Evolutionary conservation across 2,329 filamentous ascomycete species (phyloP), one percentile per base, ranked within the genome.

Genomic region (Xylariaceae sp.): DNA sequence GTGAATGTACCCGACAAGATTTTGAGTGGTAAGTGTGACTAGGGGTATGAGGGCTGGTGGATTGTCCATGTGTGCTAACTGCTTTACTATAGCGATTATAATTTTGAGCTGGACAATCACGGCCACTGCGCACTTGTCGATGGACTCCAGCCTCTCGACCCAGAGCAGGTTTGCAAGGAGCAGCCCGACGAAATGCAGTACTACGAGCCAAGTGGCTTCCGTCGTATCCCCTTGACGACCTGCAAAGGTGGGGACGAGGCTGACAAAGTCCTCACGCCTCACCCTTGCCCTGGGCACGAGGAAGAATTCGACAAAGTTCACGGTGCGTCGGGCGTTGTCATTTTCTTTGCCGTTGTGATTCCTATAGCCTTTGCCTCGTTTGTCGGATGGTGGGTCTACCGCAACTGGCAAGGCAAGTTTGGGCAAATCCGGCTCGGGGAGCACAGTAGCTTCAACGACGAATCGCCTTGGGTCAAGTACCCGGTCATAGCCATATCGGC

Each of bases 351-450:
- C 48, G 85, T 98, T 50, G 74, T 91, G 7, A 76, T 93, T 3
- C 92, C 93, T 0, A 81, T 98, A 56, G 80, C 75, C 1, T 77
- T 87, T 0, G 93, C 95, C 1, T 82, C 78, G 1, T 87, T 80
- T 3, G 80, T 89, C 14, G 95, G 95, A 40, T 97, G 90, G 79
- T 97, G 87, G 74, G 88, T 93, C 19, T 96, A 88, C 79, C 84
- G 79, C 57, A 90, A 90, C 74, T 97, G 91, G 90, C 87, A 87
- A 65, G 86, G 87, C 73, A 96, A 96, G 71, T 96, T 98, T 71
- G 95, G 95, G 10, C 88, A 93, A 71, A 93, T 99, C 70, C 85
- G 91, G 20, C 85, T 99, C 14, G 95, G 95, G 53, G 95, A 97
- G 67, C 75, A 77, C 62, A 75, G 76, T 64, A 66, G 73, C 74